These are phyloP conservation scores for Fusarium sp. DNA, from an alignment of 2,329 filamentous ascomycete genomes.

Conservation along the genomic window DNA sequence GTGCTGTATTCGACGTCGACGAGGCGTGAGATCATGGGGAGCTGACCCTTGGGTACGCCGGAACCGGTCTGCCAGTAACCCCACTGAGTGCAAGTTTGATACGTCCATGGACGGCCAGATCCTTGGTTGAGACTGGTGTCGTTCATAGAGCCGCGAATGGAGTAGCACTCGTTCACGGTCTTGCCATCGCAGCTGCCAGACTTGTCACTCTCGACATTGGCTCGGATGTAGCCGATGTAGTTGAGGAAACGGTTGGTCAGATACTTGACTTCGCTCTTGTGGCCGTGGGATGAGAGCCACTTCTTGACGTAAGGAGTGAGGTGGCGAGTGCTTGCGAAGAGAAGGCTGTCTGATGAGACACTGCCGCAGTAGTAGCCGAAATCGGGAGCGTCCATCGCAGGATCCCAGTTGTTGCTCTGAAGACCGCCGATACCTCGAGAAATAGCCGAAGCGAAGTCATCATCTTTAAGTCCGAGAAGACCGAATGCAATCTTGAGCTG, in stretches of 20 bases:
- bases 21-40: constrained; percentile 79
- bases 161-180: constrained; percentile 51
- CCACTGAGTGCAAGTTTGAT: constrained; percentile 75
- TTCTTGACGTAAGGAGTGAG: constrained; percentile 54
- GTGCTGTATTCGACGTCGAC: constrained; percentile 74
- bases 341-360: constrained; percentile 57
- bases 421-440: constrained; percentile 58
- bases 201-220: constrained; percentile 49
- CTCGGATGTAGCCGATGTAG: constrained; percentile 62
- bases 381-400: constrained; percentile 55
- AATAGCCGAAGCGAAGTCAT: constrained; percentile 64
- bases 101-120: constrained; percentile 61
- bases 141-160: constrained; percentile 42
- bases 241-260: constrained; percentile 64
- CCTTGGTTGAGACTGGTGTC: constrained; percentile 42
- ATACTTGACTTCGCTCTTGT: constrained; percentile 53
- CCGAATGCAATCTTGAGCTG: constrained; percentile 64
- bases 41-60: constrained; percentile 71
- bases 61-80: constrained; percentile 83
- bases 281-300: constrained; percentile 59
- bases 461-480: constrained; percentile 59
- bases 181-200: constrained; percentile 44
- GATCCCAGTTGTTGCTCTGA: constrained; percentile 68
- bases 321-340: constrained; percentile 59
- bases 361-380: constrained; percentile 65